Evolutionary conservation across 2,329 filamentous ascomycete species (phyloP), one percentile per base, ranked within the genome.

Genomic region (Mycosphaerella sp.): DNA sequence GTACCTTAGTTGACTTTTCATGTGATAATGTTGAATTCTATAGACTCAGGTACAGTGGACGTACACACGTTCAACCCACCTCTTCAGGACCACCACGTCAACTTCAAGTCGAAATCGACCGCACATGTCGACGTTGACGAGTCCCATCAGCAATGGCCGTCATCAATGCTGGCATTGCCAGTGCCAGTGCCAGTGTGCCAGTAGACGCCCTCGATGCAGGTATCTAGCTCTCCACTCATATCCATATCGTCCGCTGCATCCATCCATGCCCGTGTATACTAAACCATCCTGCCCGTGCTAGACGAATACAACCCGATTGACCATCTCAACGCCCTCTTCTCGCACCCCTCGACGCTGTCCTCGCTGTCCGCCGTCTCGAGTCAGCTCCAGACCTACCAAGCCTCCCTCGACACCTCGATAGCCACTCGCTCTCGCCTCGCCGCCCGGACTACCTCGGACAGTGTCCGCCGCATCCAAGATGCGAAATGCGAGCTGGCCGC

Each of bases 241-340:
- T n/a, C n/a, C 18, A 32, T 25, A 16, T 46, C 14, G 13, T 37
- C 13, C 16, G 6, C 6, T 46, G 17, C 10, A 39, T n/a, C 3
- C 12, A 35, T 37, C 10, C 25, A 1, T 18, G n/a, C n/a, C n/a
- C n/a, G 8, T 12, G 14, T 17, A 16, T 43, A 18, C 32, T 27
- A 14, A 41, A 44, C 2, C 1, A 34, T 3, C 4, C 16, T 17
- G 8, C 16, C 30, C 9, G 2, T 34, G 1, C 30, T 59, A 86
- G 84, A 79, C 69, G 84, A 95, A 70, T 97, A 96, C 73, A 86
- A 97, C 68, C 89, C 93, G 48, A 85, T 97, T 68, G 80, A 88
- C 62, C 89, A 98, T 71, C 79, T 98, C 50, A 97, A 98, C 74
- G 78, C 86, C 56, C 85, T 98, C 64, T 98, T 98, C 75, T 84